Evolutionary conservation across 2,329 filamentous ascomycete species (phyloP), one percentile per base, ranked within the genome.

Genomic region (Aspergillus thermomutatus): DNA sequence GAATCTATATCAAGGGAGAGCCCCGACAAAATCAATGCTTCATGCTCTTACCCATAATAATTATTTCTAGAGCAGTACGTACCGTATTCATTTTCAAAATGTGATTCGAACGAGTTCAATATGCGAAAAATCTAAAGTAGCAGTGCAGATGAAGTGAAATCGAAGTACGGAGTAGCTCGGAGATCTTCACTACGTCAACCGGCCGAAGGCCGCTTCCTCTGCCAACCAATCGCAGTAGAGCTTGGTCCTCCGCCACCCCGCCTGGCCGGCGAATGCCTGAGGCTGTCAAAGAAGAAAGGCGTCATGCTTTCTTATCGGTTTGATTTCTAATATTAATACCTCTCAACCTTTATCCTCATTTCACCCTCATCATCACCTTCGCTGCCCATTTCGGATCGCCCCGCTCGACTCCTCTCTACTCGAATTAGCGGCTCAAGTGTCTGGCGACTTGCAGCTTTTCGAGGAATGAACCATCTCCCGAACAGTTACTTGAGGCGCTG

Each of bases 11-110:
- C 23, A 25, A 23, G 43, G 34, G 19, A 11, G 10, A 23, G 23
- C 2, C 43, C 43, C 43, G 7, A 46, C 23, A 17, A 46, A 21
- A n/a, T 46, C 21, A 46, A 46, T 46, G 21, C 19, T 8, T 8
- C 19, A 23, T 46, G 19, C 8, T 46, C 43, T 46, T 46, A 4
- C 14, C 23, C 11, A 46, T 6, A 4, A 3, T 46, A 6, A 5
- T 9, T 2, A 17, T 3, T 25, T 3, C 1, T 11, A 21, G 31
- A 25, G 21, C 6, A 11, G 23, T 17, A 66, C 79, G 64, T 74
- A 82, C 81, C 52, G 81, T 83, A 69, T 83, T 83, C 81, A 83
- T 83, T 56, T 31, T 72, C 62, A 47, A 34, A 17, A 28, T 31
- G 19, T 25, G 37, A 55, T 34, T 53, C 21, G 49, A 37, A 23